Evolutionary conservation across 2,329 filamentous ascomycete species (phyloP).

Genomic region (Cladosporium cucumerinum): DNA sequence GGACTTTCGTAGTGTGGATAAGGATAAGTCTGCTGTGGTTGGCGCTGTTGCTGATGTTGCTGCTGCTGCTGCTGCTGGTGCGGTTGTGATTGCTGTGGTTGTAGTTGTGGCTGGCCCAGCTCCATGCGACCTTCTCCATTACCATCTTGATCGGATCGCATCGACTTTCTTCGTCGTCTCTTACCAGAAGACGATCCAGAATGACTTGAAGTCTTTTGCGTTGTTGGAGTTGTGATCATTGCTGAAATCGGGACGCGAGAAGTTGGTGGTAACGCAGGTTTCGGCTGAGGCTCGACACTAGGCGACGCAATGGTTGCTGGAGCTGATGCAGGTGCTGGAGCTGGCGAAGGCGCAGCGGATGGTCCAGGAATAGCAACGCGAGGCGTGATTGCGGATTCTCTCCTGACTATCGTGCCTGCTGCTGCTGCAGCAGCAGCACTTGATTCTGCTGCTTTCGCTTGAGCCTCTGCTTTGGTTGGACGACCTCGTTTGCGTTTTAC

Average conservation of each 20-base stretch:
- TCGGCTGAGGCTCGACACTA: constrained; percentile 17
- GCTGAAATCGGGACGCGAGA: constrained; percentile 35
- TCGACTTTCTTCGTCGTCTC: constrained; percentile 26
- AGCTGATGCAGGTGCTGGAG: constrained; percentile 11
- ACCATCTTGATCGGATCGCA: constrained; percentile 12
- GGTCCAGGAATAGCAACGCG: constrained; percentile 16
- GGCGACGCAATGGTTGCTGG: constrained; percentile 10
- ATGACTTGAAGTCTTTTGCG: constrained; percentile 28
- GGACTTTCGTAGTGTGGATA: constrained; percentile 28
- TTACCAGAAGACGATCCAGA: constrained; percentile 34
- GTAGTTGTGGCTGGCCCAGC: constrained; percentile 14
- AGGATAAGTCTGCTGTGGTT: constrained; percentile 1
- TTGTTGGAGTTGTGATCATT: constrained; percentile 31
- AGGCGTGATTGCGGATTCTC: constrained; percentile 36
- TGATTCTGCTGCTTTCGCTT: constrained; percentile 41
- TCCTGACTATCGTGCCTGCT: constrained; percentile 37
- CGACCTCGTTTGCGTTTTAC: constrained; percentile 47
- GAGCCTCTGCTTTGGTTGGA: constrained; percentile 47
- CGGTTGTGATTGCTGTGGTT: neutral
- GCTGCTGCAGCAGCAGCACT: constrained; percentile 21
- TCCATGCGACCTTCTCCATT: constrained; percentile 12
- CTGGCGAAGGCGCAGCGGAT: constrained; percentile 3
- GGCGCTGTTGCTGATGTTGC: neutral
- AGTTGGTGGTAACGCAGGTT: constrained; percentile 22
- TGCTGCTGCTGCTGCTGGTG: neutral